Percentiles rank a stretch among this genome's conserved stretches.
Conservation (phyloP, 306 rosid species). For the Herpetospermum pedunculosum region DNA sequence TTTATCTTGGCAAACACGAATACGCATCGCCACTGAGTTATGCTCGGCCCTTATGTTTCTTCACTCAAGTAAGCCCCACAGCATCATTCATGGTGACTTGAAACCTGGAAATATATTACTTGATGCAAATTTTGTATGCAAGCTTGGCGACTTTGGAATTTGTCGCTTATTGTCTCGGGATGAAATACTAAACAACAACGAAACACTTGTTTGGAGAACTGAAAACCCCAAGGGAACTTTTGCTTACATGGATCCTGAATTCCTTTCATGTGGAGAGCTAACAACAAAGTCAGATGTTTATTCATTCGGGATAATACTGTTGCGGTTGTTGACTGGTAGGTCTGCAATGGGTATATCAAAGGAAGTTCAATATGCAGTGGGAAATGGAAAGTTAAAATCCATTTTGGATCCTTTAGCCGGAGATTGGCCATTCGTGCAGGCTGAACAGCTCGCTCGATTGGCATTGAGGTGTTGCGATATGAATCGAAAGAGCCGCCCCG, state of each 20-base stretch:
- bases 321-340: conserved; percentile 59
- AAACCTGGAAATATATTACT: conserved; percentile 76
- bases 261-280: conserved; percentile 56
- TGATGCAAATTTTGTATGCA: conserved; percentile 51
- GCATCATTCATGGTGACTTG: conserved; percentile 74
- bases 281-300: conserved; percentile 75
- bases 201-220: conserved; percentile 40
- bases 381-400: conserved; percentile 35
- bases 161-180: conserved; percentile 27
- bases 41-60: conserved; percentile 83
- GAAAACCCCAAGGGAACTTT: conserved; percentile 48
- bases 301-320: conserved; percentile 72
- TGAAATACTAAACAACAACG: conserved; percentile 25
- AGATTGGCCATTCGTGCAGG: conserved; percentile 74
- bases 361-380: conserved; percentile 45
- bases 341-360: conserved; percentile 46
- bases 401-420: conserved; percentile 90
- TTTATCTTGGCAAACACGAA: conserved; percentile 75
- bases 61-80: conserved; percentile 65
- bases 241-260: conserved; percentile 75
- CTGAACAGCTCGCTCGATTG: conserved; percentile 48
- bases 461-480: conserved; percentile 75
- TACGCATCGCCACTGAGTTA: conserved; percentile 56
- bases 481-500: conserved; percentile 48
- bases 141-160: conserved; percentile 82